Percentiles rank a stretch among this genome's conserved stretches.
These are phyloP conservation scores for Crepidotus variabilis DNA, from an alignment of 768 basidiomycete species.

Conservation along the genomic window DNA sequence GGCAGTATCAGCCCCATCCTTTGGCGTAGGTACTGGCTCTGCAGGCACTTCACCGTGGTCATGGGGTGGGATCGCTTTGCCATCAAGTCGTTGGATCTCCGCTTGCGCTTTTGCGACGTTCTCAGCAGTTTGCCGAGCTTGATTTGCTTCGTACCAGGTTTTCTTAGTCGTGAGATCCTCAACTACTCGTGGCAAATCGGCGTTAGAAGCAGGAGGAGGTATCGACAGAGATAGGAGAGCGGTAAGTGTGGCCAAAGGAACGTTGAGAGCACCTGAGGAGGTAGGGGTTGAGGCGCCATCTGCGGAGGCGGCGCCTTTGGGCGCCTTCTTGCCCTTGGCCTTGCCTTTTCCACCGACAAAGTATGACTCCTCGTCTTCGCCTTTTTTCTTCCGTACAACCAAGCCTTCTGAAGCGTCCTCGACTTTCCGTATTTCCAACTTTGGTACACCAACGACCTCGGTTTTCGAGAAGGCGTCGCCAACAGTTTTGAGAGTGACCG, in stretches of 20 bases:
- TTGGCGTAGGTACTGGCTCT: constrained; percentile 44
- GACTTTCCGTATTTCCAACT: constrained; percentile 83
- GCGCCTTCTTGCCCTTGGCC: constrained; percentile 57
- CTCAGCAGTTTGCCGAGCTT: constrained; percentile 72
- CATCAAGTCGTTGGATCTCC: constrained; percentile 59
- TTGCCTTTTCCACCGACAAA: constrained; percentile 73
- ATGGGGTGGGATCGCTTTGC: constrained; percentile 30
- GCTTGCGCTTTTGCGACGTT: constrained; percentile 79
- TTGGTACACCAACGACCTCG: constrained; percentile 63
- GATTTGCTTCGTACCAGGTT: constrained; percentile 93
- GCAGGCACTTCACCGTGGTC: constrained; percentile 35
- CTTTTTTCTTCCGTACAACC: constrained; percentile 88
- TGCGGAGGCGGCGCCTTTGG: constrained; percentile 36
- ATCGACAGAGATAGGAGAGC: constrained; percentile 89
- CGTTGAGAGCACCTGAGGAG: constrained; percentile 45
- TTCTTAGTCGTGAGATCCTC: constrained; percentile 93
- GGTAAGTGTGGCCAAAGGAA: constrained; percentile 82
- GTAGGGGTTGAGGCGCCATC: constrained; percentile 23
- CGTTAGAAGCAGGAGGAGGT: constrained; percentile 73
- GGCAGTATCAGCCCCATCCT: constrained; percentile 23
- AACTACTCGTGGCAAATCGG: constrained; percentile 79
- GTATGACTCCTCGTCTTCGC: constrained; percentile 76
- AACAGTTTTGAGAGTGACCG: constrained; percentile 39
- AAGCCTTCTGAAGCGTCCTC: constrained; percentile 67
- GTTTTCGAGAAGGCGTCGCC: constrained; percentile 24